These are phyloP conservation scores for Crotalaria pallida DNA, from an alignment of 306 rosid species.

Conservation along the genomic window DNA sequence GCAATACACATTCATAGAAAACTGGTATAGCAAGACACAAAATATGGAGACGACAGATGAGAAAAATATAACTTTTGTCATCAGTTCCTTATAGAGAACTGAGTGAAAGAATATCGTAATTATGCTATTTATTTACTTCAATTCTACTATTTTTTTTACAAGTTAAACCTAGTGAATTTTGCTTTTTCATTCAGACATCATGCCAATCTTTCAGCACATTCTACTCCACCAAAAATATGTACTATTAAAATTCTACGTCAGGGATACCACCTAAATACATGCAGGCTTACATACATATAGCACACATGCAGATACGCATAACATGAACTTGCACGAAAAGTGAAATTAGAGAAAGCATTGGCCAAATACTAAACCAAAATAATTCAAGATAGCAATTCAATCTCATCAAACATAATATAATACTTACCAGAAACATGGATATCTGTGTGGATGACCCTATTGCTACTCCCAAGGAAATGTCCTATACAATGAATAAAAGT, in stretches of 20 bases:
- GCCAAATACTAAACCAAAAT: background rate
- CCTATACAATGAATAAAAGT: conserved; percentile 42
- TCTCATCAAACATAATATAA: background rate
- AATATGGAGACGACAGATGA: background rate
- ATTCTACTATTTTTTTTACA: background rate
- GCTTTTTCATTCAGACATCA: background rate
- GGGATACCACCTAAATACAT: background rate
- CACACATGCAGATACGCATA: background rate
- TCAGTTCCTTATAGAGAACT: background rate
- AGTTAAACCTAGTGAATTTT: background rate
- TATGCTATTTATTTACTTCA: background rate
- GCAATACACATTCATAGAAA: background rate
- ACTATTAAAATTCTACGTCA: background rate
- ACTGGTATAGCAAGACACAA: background rate
- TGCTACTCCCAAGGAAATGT: conserved; percentile 76
- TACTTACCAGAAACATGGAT: conserved; percentile 73
- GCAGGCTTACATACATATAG: background rate
- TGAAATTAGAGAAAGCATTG: background rate
- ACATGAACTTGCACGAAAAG: background rate
- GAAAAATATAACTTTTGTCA: background rate
- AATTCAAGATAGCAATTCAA: background rate
- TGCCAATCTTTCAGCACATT: background rate
- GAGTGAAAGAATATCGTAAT: background rate
- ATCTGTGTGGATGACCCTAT: conserved; percentile 83
- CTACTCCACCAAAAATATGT: background rate